phyloP scores from a whole-genome alignment of 2,329 filamentous ascomycete genomes.

The Pyrenophora tritici-repentis region DNA sequence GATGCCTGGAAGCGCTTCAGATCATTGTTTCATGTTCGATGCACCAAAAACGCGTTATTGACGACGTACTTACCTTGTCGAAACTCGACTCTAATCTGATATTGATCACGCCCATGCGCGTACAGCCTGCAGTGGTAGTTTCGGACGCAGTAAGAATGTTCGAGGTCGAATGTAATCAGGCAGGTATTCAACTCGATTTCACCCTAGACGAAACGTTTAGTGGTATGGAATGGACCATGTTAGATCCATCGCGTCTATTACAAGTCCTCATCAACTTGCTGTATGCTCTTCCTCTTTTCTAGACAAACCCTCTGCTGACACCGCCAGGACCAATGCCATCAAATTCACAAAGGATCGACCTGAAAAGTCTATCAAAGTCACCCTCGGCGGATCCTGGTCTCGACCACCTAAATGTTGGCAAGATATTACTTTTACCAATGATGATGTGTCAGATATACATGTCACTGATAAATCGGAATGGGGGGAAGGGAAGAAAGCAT shows the following conservation, averaged over 20 bases:
- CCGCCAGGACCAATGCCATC: conserved; percentile 33
- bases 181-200: conserved; percentile 47
- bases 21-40: conserved; percentile 45
- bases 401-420: conserved; percentile 22
- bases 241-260: conserved; percentile 35
- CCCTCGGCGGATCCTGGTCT: conserved; percentile 39
- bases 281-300: conserved; percentile 29
- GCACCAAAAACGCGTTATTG: conserved; percentile 49
- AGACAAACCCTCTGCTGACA: conserved; percentile 28
- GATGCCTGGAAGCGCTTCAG: conserved; percentile 38
- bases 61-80: conserved; percentile 49
- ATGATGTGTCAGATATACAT: conserved; percentile 3
- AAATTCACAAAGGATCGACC: conserved; percentile 46
- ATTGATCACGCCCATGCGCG: conserved; percentile 31
- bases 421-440: conserved; percentile 22
- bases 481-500: conserved; percentile 43
- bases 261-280: conserved; percentile 38
- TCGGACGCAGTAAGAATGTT: conserved; percentile 38
- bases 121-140: conserved; percentile 27
- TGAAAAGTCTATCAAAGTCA: conserved; percentile 44
- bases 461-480: conserved; percentile 29
- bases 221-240: conserved; percentile 42
- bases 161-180: conserved; percentile 33
- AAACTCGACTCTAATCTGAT: conserved; percentile 39
- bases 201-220: conserved; percentile 48